Evolutionary conservation across 129 eudicot species (phyloP), one percentile per base, ranked within the genome.

Genomic region (Flaveria robusta): DNA sequence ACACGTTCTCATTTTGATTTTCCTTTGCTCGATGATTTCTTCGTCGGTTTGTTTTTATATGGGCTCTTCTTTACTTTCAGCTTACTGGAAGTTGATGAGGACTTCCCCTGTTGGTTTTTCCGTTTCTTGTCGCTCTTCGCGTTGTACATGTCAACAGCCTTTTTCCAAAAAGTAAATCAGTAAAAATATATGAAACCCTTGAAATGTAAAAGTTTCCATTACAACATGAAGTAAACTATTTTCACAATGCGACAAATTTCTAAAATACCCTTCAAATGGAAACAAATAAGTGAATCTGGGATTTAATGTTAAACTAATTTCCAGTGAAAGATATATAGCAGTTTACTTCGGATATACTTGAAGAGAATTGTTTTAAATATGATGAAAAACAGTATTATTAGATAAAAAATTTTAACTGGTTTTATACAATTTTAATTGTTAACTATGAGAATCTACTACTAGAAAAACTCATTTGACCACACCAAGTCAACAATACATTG

Each of bases 131-230:
- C 97, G n/a, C 81, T 88, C 84, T 87, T 92, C 81, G 84, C 88
- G 39, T 91, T 94, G 83, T 91, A 86, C 96, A 89, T 87, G 87
- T 86, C 91, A 51, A 91, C 96, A 42, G 99, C 99, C 97, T 94
- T 71, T 52, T 79, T 54, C 56, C 71, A 80, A 13, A 7, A 22
- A 80, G 20, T 13, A 74, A 24, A 49, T 52, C 11, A 55, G 41
- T 45, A 27, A 66, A 70, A 67, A 20, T 31, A 60, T 60, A 60
- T 58, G 4, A 19, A 55, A 23, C 34, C 9, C 64, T 70, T 5
- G 16, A 56, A 62, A 6, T 15, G 18, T 1, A 10, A 42, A 7
- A 26, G 15, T 22, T 1, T 16, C 16, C 8, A 34, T 0, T 6
- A 34, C 46, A 67, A 39, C 7, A 67, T 10, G 15, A 2, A 34